A percentile compares a stretch with the other conserved stretches of the same genome.
Conservation (phyloP, 2,329 filamentous ascomycete species). For the Ceratocystis diversiconidia region DNA sequence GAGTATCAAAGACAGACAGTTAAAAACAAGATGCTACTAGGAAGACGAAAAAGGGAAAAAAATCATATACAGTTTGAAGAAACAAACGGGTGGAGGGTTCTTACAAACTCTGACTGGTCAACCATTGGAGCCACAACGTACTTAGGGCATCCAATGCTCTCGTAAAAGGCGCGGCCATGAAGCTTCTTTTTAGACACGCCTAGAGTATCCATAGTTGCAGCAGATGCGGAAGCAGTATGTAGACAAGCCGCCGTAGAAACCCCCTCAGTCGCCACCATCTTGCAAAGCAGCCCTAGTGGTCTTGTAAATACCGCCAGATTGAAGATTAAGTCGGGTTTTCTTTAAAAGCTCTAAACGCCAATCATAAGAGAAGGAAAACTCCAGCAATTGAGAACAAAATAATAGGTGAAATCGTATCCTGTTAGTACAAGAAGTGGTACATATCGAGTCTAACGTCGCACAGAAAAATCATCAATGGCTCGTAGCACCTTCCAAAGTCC, state of each 20-base stretch:
- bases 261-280: slow-evolving; percentile 3
- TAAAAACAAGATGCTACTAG: neutral
- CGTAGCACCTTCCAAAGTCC: neutral
- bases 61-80: neutral
- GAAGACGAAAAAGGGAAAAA: neutral
- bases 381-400: neutral
- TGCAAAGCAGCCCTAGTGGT: slow-evolving; percentile 10
- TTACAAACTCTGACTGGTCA: slow-evolving; percentile 91
- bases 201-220: slow-evolving; percentile 9
- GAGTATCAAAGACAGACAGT: slow-evolving; percentile 7
- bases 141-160: slow-evolving; percentile 85
- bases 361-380: neutral
- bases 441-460: neutral
- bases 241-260: neutral
- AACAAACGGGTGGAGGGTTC: slow-evolving; percentile 24
- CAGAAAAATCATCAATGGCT: slow-evolving; percentile 6
- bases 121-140: slow-evolving; percentile 94
- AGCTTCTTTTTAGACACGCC: slow-evolving; percentile 39
- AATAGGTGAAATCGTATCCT: neutral
- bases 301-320: slow-evolving; percentile 13
- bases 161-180: slow-evolving; percentile 78
- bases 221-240: neutral
- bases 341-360: neutral
- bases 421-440: too few species aligned
- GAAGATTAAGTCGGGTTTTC: neutral